Conservation (phyloP, 2,329 filamentous ascomycete genomes). For the Cladosporium sp. region DNA sequence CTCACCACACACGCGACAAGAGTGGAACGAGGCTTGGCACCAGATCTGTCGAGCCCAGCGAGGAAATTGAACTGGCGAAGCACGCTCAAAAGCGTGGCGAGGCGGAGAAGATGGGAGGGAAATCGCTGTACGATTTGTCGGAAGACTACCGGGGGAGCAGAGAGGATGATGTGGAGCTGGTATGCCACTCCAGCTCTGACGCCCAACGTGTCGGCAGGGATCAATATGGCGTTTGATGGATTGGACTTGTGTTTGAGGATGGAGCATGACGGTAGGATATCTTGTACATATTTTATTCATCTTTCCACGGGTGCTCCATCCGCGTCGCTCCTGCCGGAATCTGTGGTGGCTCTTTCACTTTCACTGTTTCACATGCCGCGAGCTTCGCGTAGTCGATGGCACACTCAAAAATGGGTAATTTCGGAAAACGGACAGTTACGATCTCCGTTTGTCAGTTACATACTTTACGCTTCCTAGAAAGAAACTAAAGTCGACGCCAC, state of each 20-base stretch:
- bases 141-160: not conserved
- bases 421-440: not conserved
- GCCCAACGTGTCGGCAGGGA: not conserved
- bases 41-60: not conserved
- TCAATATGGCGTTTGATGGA: not conserved
- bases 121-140: not conserved
- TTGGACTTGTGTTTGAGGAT: not conserved
- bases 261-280: no score
- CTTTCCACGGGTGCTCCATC: no score
- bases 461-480: not conserved
- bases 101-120: not conserved
- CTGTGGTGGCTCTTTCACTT: no score
- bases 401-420: no score
- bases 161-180: not conserved
- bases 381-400: no score
- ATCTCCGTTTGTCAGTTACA: not conserved
- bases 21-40: not conserved
- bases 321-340: no score
- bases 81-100: not conserved
- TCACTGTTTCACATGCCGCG: no score
- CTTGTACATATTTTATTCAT: no score
- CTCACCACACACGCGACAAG: not conserved
- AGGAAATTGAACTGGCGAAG: not conserved
- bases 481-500: not conserved
- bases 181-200: not conserved